phyloP scores from a whole-genome alignment of 495 filamentous ascomycete genomes.

The Aspergillus nidulans region DNA sequence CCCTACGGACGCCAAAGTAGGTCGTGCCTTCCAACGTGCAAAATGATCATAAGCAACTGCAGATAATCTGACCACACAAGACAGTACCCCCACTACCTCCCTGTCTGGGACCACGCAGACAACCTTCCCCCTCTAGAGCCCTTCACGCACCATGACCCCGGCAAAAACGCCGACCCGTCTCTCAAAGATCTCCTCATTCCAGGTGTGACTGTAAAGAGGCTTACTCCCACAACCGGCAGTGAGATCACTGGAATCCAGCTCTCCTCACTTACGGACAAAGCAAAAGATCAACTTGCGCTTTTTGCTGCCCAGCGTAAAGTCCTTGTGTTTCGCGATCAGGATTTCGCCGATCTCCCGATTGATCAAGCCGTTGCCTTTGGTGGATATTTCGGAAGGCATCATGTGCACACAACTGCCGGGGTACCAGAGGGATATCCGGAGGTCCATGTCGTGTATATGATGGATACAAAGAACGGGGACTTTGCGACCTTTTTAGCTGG shows the following conservation, averaged over 20 bases:
- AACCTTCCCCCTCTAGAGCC: slow-evolving; percentile 38
- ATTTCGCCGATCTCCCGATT: slow-evolving; percentile 53
- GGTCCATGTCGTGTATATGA: slow-evolving; percentile 55
- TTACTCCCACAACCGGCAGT: slow-evolving; percentile 54
- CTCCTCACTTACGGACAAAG: slow-evolving; percentile 45
- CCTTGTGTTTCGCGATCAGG: slow-evolving; percentile 56
- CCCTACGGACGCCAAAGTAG: too few relatives aligned
- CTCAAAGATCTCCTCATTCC: slow-evolving; percentile 48
- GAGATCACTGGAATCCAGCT: slow-evolving; percentile 53
- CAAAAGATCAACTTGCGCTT: slow-evolving; percentile 54
- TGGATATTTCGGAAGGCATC: slow-evolving; percentile 57
- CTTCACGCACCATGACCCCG: slow-evolving; percentile 46
- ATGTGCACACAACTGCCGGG: slow-evolving; percentile 58
- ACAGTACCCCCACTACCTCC: slow-evolving; percentile 72
- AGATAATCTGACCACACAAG: too few relatives aligned
- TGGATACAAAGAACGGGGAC: too few relatives aligned
- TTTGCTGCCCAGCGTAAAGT: slow-evolving; percentile 55
- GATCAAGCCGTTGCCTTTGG: slow-evolving; percentile 49
- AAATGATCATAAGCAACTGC: too few relatives aligned
- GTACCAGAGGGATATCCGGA: slow-evolving; percentile 54
- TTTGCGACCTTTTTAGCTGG: slow-evolving; percentile 31
- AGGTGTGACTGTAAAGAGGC: slow-evolving; percentile 36
- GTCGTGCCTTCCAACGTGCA: too few relatives aligned
- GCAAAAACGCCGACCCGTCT: slow-evolving; percentile 36
- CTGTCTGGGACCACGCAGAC: slow-evolving; percentile 61